These are phyloP conservation scores for Cercospora berteroae DNA, from an alignment of 2,329 filamentous ascomycete genomes.

Conservation along the genomic window DNA sequence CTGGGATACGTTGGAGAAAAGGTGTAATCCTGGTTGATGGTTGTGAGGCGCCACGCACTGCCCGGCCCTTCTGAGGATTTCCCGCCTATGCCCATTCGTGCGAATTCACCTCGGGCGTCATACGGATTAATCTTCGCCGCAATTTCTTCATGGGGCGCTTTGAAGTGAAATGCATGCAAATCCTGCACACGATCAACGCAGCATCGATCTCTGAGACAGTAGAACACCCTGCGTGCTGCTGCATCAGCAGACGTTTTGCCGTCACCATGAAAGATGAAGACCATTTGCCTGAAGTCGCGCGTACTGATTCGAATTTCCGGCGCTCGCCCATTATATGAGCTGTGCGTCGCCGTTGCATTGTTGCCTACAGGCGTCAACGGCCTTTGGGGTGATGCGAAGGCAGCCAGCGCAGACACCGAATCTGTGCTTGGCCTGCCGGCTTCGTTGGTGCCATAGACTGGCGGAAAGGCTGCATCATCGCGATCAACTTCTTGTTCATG, in stretches of 20 bases:
- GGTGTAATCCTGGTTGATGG: slow-evolving; percentile 83
- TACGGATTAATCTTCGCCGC: slow-evolving; percentile 79
- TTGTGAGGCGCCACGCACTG: slow-evolving; percentile 82
- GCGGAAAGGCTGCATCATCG: slow-evolving; percentile 31
- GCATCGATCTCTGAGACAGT: slow-evolving; percentile 77
- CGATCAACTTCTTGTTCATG: slow-evolving; percentile 18
- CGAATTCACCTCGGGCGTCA: slow-evolving; percentile 80
- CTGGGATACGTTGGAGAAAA: slow-evolving; percentile 93
- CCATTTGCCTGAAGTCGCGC: slow-evolving; percentile 90
- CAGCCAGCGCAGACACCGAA: slow-evolving; percentile 23
- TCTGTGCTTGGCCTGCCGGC: slow-evolving; percentile 33
- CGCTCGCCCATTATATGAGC: slow-evolving; percentile 49
- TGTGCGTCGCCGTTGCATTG: slow-evolving; percentile 36
- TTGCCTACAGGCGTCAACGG: slow-evolving; percentile 51
- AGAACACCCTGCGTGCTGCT: slow-evolving; percentile 75
- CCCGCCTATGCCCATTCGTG: slow-evolving; percentile 79
- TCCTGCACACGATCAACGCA: slow-evolving; percentile 80
- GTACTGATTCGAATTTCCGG: slow-evolving; percentile 85
- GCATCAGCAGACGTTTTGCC: slow-evolving; percentile 29
- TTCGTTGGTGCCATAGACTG: slow-evolving; percentile 32
- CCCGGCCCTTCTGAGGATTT: slow-evolving; percentile 61
- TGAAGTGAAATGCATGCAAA: slow-evolving; percentile 86
- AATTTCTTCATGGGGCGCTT: slow-evolving; percentile 63
- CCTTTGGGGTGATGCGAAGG: slow-evolving; percentile 29
- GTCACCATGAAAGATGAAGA: slow-evolving; percentile 71